phyloP scores from a whole-genome alignment of 208 protist species.

The Wallacemonas collosoma region DNA sequence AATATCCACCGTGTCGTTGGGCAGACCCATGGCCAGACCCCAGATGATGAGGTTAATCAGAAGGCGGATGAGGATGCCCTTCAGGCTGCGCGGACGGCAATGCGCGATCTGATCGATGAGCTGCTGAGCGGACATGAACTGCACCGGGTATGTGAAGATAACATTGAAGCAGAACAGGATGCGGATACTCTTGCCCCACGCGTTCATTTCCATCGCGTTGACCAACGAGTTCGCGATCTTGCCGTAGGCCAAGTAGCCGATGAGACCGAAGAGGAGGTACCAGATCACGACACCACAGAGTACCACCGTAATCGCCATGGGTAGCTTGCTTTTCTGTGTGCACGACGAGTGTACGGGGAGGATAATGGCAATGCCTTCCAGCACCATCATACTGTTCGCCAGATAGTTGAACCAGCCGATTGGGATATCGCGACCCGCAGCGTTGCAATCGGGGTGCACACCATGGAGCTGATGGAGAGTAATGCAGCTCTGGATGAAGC shows the following conservation, averaged over 20 bases:
- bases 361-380: constrained; percentile 78
- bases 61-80: constrained; percentile 52
- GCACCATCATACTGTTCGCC: constrained; percentile 74
- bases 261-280: constrained; percentile 71
- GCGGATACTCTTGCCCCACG: constrained; percentile 54
- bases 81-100: constrained; percentile 53
- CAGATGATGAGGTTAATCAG: constrained; percentile 66
- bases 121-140: constrained; percentile 82
- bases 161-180: constrained; percentile 53
- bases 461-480: constrained; percentile 22
- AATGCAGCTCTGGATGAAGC: constrained; percentile 32
- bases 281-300: constrained; percentile 41
- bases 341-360: constrained; percentile 71
- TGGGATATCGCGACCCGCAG: constrained; percentile 32
- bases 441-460: constrained; percentile 25
- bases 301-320: constrained; percentile 52
- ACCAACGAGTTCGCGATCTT: constrained; percentile 49
- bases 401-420: constrained; percentile 71
- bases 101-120: constrained; percentile 56
- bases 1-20: constrained; percentile 57
- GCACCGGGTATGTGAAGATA: constrained; percentile 75
- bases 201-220: constrained; percentile 34
- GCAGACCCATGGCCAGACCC: constrained; percentile 61
- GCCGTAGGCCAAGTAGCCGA: constrained; percentile 74
- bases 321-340: constrained; percentile 59